phyloP scores from a whole-genome alignment of 768 basidiomycete species.

The Serendipita indica region DNA sequence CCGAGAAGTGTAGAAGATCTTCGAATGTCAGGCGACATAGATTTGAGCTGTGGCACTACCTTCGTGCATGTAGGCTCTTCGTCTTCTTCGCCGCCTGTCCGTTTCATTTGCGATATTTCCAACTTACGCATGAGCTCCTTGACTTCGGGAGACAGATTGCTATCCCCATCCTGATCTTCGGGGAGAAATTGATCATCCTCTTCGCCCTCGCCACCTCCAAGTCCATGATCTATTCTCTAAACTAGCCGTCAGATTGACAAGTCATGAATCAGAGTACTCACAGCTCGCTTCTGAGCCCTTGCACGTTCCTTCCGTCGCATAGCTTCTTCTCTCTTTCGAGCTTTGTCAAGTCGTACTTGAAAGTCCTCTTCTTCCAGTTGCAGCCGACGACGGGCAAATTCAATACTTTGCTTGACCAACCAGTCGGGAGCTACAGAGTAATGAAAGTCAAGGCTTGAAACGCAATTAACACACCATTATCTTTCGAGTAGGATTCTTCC shows the following conservation, averaged over 20 bases:
- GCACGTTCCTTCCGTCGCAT: slow-evolving; percentile 38
- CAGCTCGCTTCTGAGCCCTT: slow-evolving; percentile 27
- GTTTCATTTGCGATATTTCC: slow-evolving; percentile 15
- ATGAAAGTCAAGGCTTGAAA: background rate
- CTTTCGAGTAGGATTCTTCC: background rate
- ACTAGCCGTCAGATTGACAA: background rate
- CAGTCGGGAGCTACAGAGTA: slow-evolving; percentile 40
- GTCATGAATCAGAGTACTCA: slow-evolving; percentile 23
- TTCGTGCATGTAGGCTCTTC: slow-evolving; percentile 47
- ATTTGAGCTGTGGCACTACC: slow-evolving; percentile 7
- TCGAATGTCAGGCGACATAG: background rate
- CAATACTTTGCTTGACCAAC: slow-evolving; percentile 59
- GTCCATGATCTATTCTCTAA: background rate
- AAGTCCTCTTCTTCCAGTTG: slow-evolving; percentile 54
- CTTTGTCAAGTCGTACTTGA: slow-evolving; percentile 41
- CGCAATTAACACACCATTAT: slow-evolving; percentile 11
- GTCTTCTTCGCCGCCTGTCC: slow-evolving; percentile 15
- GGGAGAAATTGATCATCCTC: slow-evolving; percentile 56
- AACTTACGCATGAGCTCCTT: slow-evolving; percentile 70
- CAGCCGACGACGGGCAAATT: slow-evolving; percentile 46
- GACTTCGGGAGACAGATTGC: slow-evolving; percentile 63
- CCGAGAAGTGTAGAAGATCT: slow-evolving; percentile 87
- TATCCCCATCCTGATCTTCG: slow-evolving; percentile 35
- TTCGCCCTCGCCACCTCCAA: slow-evolving; percentile 22
- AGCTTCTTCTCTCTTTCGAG: slow-evolving; percentile 46